phyloP scores from a whole-genome alignment of 192 early-diverging fungal species.

The Phycomyces blakesleeanus region DNA sequence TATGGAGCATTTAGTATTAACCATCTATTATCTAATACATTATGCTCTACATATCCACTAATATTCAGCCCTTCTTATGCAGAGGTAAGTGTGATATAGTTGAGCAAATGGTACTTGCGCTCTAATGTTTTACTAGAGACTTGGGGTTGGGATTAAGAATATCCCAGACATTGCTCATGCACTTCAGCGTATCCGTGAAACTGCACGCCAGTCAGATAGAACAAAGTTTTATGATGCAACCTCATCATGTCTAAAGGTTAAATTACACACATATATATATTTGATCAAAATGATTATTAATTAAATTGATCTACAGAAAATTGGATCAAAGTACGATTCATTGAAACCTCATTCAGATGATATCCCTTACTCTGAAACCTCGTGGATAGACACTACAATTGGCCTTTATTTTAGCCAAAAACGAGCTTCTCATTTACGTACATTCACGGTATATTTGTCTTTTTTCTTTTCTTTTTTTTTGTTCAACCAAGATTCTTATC shows the following conservation, averaged over 20 bases:
- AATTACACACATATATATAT: too few relatives aligned
- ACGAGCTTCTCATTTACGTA: neutral
- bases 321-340: neutral
- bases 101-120: neutral
- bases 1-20: neutral
- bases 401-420: neutral
- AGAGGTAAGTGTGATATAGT: neutral
- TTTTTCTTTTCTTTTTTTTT: too few relatives aligned
- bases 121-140: neutral
- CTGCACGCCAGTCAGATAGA: too few relatives aligned
- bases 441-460: neutral
- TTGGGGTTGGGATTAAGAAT: neutral
- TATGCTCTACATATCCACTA: neutral
- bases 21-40: neutral
- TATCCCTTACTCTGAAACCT: neutral
- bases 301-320: neutral
- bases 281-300: neutral
- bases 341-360: neutral
- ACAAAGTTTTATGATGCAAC: neutral
- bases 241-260: neutral
- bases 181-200: too few relatives aligned
- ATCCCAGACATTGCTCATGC: neutral
- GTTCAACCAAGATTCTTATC: too few relatives aligned
- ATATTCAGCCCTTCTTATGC: neutral
- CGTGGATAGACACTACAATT: neutral